phyloP scores from a whole-genome alignment of 2,329 filamentous ascomycete species.

The Venturiaceae sp. region DNA sequence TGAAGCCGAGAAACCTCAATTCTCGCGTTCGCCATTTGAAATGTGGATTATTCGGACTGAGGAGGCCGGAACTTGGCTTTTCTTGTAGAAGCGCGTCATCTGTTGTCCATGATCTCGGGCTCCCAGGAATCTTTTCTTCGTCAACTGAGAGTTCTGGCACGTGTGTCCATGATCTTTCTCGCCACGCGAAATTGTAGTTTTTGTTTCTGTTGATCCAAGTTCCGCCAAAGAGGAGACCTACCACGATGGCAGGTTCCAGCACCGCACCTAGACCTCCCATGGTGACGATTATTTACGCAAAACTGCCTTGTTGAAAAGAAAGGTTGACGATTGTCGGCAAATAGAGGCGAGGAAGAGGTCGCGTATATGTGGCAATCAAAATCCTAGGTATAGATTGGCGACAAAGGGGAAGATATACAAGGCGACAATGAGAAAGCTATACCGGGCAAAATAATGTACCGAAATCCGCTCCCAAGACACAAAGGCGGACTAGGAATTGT shows the following conservation, averaged over 20 bases:
- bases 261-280: constrained; percentile 47
- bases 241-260: constrained; percentile 52
- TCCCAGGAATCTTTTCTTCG: background rate
- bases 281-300: background rate
- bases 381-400: no score
- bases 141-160: constrained; percentile 12
- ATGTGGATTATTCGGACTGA: constrained; percentile 30
- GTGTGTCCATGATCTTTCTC: background rate
- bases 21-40: constrained; percentile 40
- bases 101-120: constrained; percentile 23
- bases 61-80: constrained; percentile 7
- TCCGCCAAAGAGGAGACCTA: constrained; percentile 49
- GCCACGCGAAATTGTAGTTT: constrained; percentile 22
- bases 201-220: constrained; percentile 51
- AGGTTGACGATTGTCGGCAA: no score
- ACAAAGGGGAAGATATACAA: no score
- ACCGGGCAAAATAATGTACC: no score
- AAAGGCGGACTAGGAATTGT: background rate
- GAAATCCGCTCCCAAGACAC: no score
- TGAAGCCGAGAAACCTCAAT: constrained; percentile 35
- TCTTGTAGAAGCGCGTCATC: constrained; percentile 14
- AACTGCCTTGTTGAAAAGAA: background rate
- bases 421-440: no score
- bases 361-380: no score
- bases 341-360: no score